Base-by-base conservation (phyloP, 2,329 filamentous ascomycete species). In the Albifimbria verrucaria region DNA sequence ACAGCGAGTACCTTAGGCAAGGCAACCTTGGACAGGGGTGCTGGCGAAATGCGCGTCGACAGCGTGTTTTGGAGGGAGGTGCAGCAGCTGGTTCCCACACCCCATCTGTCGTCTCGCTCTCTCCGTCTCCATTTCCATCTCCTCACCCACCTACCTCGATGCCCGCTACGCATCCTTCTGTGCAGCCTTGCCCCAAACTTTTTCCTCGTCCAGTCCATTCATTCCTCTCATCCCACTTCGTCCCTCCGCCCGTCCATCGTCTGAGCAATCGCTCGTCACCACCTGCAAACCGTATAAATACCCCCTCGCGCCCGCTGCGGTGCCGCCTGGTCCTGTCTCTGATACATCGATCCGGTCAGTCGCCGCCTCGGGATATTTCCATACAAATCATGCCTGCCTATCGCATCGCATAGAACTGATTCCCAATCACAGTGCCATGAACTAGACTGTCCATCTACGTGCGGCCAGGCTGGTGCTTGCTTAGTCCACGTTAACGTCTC, bases 401-500 rank as follows among this genome's bases (percentile, higher is more conserved):
- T 39, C 32, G 32, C 32, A 15, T 9, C 15, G 18, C 12, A 12
- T 39, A 5, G 15, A 36, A 48, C 46, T 48, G 24, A 48, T 26
- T 18, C 20, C 7, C 32, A 20, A 15, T 20, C 36, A 24, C 46
- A 48, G 46, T 48, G 46, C 46, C 15, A 48, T 48, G 46, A 28
- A 48, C 46, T 48, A 48, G n/a, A 26, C 24, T 15, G 22, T 12
- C 26, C 21, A 6, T 18, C 46, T 24, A 15, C 46, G 46, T 48
- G 46, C 46, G 46, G 26, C 46, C 46, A 20, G 18, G 46, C 46
- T 18, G 46, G 25, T 12, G 46, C 25, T 28, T 36, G 46, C 46
- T 48, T 48, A 26, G 46, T 48, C 46, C 46, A 48, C 46, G 25
- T 48, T 24, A 18, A 39, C 32, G 12, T 39, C 32, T 39, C 32